Conservation (phyloP, 139 green algal genomes). For the Nannochloris sp. region DNA sequence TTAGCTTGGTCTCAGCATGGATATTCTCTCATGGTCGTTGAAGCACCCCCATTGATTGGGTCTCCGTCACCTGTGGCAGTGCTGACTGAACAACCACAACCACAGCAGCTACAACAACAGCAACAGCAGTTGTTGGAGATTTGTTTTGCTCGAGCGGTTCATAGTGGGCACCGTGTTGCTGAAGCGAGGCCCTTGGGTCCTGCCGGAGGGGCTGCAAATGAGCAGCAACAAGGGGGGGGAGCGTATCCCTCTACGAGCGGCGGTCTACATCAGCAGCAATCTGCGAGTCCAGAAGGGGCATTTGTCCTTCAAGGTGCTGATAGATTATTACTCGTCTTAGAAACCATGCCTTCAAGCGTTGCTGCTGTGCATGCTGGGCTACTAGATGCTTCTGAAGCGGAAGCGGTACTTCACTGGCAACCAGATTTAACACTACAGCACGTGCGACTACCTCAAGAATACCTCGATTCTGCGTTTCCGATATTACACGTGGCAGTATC, state of each 20-base stretch:
- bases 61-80: background rate
- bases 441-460: conserved; percentile 56
- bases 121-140: conserved; percentile 42
- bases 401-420: background rate
- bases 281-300: background rate
- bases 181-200: no score
- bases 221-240: background rate
- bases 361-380: background rate
- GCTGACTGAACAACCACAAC: no score
- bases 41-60: no score
- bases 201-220: no score
- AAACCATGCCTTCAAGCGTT: conserved; percentile 32
- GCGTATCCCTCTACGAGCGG: no score
- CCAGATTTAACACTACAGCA: conserved; percentile 49
- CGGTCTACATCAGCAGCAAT: background rate
- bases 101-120: background rate
- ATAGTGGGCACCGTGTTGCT: background rate
- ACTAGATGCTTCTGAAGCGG: background rate
- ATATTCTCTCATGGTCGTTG: conserved; percentile 51
- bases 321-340: conserved; percentile 69
- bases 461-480: conserved; percentile 59
- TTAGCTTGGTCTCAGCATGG: conserved; percentile 54
- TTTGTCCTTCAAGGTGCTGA: conserved; percentile 52
- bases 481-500: conserved; percentile 40
- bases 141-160: conserved; percentile 29